Percentiles rank a stretch among this genome's conserved stretches.
These are phyloP conservation scores for Tulasnella sp. DNA, from an alignment of 768 basidiomycete species.

Conservation along the genomic window DNA sequence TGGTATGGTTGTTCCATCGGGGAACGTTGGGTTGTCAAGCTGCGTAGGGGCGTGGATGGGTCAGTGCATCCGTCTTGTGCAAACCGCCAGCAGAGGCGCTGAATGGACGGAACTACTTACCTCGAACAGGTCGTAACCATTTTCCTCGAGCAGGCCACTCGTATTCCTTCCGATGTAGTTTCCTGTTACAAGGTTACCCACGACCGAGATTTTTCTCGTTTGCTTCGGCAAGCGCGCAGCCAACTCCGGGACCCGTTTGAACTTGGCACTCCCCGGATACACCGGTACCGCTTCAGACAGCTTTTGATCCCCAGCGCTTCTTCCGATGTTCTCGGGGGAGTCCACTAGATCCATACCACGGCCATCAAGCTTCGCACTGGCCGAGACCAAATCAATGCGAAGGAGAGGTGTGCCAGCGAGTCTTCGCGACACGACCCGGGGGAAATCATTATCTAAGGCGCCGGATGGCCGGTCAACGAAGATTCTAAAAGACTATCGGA, in stretches of 20 bases:
- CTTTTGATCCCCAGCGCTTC: not conserved
- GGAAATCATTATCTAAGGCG: not conserved
- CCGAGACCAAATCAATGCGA: constrained; percentile 27
- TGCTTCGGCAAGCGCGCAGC: not conserved
- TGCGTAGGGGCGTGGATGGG: not conserved
- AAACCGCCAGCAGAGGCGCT: too few species aligned
- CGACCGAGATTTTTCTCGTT: not conserved
- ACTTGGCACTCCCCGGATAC: too few species aligned
- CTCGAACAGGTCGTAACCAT: not conserved
- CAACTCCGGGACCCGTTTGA: not conserved
- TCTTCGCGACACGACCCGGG: constrained; percentile 6
- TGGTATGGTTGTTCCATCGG: not conserved
- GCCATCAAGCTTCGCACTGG: not conserved
- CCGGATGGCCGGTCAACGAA: not conserved
- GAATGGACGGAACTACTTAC: not conserved
- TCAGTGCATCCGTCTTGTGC: not conserved
- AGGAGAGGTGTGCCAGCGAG: constrained; percentile 27
- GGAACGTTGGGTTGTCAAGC: not conserved
- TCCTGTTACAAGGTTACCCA: too few species aligned
- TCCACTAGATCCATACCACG: not conserved
- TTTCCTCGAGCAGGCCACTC: not conserved
- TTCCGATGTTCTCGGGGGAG: not conserved
- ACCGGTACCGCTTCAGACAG: not conserved
- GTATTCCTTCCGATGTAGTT: not conserved
- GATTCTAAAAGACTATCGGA: not conserved